Base-by-base conservation (phyloP, 2,329 filamentous ascomycete genomes). In the Talaromyces piceae region DNA sequence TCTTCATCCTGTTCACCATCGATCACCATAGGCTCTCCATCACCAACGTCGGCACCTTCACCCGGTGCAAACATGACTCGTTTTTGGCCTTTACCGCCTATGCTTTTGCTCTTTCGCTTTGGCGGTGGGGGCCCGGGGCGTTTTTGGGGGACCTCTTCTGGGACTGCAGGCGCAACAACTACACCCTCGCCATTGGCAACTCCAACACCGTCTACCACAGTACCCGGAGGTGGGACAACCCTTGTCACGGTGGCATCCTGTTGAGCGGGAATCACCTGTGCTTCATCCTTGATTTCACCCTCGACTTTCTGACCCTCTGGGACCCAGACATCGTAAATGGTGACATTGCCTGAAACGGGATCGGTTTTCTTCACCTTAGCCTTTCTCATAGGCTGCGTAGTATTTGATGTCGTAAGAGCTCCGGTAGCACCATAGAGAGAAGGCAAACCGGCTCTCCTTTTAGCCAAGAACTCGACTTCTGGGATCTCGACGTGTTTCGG, bases 321-420 rank as follows among this genome's bases (percentile, higher is more conserved):
- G 3, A 95, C 78, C 18, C 88, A 86, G 6, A 93, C 83, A 61
- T 94, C 88, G 66, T 93, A 89, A 2, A 91, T 84, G 54, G 87
- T 88, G 8, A 88, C 79, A 59, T 91, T 91, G 22, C 91, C 91
- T 22, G 76, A 78, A 1, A 82, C 81, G 4, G 85, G 83, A 63
- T 95, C 88, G 9, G 85, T 74, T 58, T 86, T 83, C 60, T 87
- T 82, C 49, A 96, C 87, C 20, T 86, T 93, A 0, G 87, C 88
- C 61, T 86, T 86, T 6, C 87, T 84, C 60, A 93, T 87, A 3
- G 81, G 77, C 67, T 47, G 78, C 65, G 3, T 57, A 27, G 60
- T 58, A 41, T 47, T 51, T 4, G 45, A 48, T 7, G 60, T 60
- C 33, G 59, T 56, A 31, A 63, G 62, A 4, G 60, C 60, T 16